Conservation (phyloP, 163 green algal genomes). For the Chlamydomonas reinhardtii region DNA sequence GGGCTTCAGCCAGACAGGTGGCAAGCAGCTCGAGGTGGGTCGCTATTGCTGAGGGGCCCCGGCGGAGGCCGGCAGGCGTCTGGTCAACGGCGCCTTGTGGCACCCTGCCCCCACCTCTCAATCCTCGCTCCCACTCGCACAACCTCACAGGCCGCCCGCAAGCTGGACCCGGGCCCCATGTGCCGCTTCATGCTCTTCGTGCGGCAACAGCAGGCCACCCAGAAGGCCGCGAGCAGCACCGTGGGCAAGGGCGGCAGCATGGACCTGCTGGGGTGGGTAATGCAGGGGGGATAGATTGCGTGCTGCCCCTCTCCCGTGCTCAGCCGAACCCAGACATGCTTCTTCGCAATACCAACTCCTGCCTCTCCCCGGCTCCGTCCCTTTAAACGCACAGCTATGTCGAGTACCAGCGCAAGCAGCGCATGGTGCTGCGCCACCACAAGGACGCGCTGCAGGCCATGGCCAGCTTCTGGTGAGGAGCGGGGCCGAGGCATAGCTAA, state of each 20-base stretch:
- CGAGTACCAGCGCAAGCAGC: slow-evolving; percentile 59
- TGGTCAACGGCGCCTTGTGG: too few relatives aligned
- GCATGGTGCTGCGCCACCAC: slow-evolving; percentile 56
- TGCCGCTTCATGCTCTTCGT: slow-evolving; percentile 51
- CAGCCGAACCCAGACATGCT: too few relatives aligned
- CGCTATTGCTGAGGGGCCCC: too few relatives aligned
- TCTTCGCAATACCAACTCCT: too few relatives aligned
- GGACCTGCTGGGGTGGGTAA: slow-evolving; percentile 48
- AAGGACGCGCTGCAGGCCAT: slow-evolving; percentile 63
- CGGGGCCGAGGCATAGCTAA: neutral
- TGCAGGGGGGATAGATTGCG: too few relatives aligned
- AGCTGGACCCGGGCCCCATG: slow-evolving; percentile 30
- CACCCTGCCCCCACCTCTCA: neutral
- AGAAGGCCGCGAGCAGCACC: slow-evolving; percentile 30
- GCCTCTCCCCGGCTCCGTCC: too few relatives aligned
- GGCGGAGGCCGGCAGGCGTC: too few relatives aligned
- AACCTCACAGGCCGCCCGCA: slow-evolving; percentile 1
- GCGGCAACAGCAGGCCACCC: slow-evolving; percentile 37
- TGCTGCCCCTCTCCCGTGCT: too few relatives aligned
- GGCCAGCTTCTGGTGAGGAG: slow-evolving; percentile 66
- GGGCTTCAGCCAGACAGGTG: slow-evolving; percentile 38
- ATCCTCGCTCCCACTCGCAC: neutral
- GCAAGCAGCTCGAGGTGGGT: slow-evolving; percentile 21
- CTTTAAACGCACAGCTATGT: slow-evolving; percentile 40
- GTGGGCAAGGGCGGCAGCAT: slow-evolving; percentile 37